Percentiles rank a stretch among this genome's conserved stretches.
Evolutionary conservation across 495 filamentous ascomycete species (phyloP).

Genomic region (Penicillium pancosmium): DNA sequence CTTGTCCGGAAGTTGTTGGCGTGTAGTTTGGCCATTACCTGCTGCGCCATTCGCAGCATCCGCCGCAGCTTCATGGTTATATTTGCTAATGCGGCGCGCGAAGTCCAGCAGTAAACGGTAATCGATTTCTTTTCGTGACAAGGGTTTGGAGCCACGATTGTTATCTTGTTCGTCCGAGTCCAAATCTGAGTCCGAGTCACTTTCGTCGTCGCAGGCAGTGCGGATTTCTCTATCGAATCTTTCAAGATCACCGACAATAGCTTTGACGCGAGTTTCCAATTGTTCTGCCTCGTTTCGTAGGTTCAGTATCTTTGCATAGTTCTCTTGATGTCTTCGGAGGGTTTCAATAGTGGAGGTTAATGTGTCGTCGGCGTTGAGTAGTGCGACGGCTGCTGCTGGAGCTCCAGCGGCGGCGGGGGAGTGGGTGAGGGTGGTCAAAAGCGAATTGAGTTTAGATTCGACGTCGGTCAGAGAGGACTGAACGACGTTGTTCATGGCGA

Average conservation of each 20-base stretch:
- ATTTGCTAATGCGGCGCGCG: conserved; percentile 52
- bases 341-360: conserved; percentile 42
- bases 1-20: conserved; percentile 21
- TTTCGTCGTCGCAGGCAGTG: conserved; percentile 33
- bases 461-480: conserved; percentile 42
- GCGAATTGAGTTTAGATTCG: conserved; percentile 45
- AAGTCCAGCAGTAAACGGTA: conserved; percentile 49
- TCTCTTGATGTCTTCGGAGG: conserved; percentile 47
- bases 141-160: conserved; percentile 1
- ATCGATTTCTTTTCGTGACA: conserved; percentile 41
- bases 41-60: conserved; percentile 40
- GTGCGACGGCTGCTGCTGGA: conserved; percentile 40
- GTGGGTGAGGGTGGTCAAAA: conserved; percentile 44
- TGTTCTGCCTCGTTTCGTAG: conserved; percentile 42
- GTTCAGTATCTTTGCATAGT: conserved; percentile 42
- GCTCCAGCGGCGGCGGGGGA: conserved; percentile 47
- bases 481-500: conserved; percentile 42
- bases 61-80: conserved; percentile 49
- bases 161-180: conserved; percentile 30
- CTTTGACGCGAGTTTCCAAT: conserved; percentile 44
- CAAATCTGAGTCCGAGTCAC: conserved; percentile 33
- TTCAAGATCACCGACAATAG: conserved; percentile 45
- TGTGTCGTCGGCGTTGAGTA: conserved; percentile 47
- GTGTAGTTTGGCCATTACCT: conserved; percentile 20
- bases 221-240: conserved; percentile 42